Conservation (phyloP, 2,329 filamentous ascomycete species). For the Chaetothyriales sp. region DNA sequence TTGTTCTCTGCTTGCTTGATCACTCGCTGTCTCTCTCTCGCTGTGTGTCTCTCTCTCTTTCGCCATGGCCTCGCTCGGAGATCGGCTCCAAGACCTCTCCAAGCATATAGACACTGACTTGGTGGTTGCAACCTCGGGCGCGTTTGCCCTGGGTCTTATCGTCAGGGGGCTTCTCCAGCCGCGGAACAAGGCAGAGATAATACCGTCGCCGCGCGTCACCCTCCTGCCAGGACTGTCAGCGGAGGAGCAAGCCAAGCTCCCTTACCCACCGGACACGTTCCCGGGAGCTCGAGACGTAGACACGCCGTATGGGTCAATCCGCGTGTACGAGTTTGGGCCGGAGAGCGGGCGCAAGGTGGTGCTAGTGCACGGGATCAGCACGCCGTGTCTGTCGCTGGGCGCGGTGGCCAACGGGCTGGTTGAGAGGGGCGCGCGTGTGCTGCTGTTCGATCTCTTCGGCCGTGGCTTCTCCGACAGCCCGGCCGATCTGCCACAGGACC, state of each 20-base stretch:
- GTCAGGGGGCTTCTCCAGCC: not conserved
- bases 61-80: not conserved
- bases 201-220: constrained; percentile 23
- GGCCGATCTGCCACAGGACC: constrained; percentile 51
- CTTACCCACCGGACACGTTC: constrained; percentile 56
- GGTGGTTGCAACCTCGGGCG: not conserved
- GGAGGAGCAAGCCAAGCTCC: constrained; percentile 27
- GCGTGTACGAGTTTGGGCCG: constrained; percentile 70
- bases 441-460: constrained; percentile 58
- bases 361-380: constrained; percentile 67
- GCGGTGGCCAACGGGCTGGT: constrained; percentile 52
- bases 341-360: constrained; percentile 55
- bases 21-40: no score
- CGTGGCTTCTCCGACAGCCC: constrained; percentile 64
- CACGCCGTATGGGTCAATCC: constrained; percentile 48
- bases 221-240: constrained; percentile 23
- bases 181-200: constrained; percentile 1
- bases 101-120: not conserved
- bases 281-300: constrained; percentile 53
- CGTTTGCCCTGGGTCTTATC: not conserved
- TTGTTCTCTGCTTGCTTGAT: no score
- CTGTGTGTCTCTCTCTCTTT: not conserved
- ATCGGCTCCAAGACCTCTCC: not conserved
- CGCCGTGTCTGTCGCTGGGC: constrained; percentile 55
- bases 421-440: constrained; percentile 53